Percentiles rank a stretch among this genome's conserved stretches.
These are phyloP conservation scores for Neurospora sp. DNA, from an alignment of 495 filamentous ascomycete genomes.

Conservation along the genomic window DNA sequence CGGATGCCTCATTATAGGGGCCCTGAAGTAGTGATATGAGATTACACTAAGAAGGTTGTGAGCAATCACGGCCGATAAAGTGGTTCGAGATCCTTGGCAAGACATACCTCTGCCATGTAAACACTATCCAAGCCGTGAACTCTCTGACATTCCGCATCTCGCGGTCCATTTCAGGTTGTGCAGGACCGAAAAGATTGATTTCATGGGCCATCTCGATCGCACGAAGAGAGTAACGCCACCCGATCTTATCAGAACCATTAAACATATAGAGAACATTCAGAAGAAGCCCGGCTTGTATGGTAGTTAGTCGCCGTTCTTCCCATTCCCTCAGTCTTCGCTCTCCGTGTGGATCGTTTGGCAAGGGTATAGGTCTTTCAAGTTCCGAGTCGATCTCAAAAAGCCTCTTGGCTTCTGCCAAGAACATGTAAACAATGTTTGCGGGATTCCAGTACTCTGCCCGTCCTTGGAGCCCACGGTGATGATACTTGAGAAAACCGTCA, in stretches of 20 bases:
- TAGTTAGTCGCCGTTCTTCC: conserved; percentile 18
- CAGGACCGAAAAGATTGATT: conserved; percentile 16
- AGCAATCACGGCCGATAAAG: conserved; percentile 3
- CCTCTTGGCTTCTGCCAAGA: conserved; percentile 29
- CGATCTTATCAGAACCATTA: conserved; percentile 27
- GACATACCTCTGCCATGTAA: conserved; percentile 27
- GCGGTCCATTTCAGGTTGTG: neutral
- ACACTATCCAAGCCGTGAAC: conserved; percentile 29
- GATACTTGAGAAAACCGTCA: conserved; percentile 13
- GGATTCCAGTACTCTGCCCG: conserved; percentile 30
- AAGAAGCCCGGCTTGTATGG: conserved; percentile 25
- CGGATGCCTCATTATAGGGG: conserved; percentile 15
- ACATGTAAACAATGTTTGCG: conserved; percentile 24
- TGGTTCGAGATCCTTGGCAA: neutral
- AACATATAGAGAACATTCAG: conserved; percentile 19
- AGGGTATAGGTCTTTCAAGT: conserved; percentile 2
- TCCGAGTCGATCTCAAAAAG: conserved; percentile 26
- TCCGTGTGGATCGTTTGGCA: conserved; percentile 11
- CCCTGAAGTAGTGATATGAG: conserved; percentile 20
- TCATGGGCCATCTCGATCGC: conserved; percentile 26
- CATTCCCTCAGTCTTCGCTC: conserved; percentile 11
- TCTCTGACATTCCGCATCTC: conserved; percentile 16
- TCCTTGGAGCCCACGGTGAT: conserved; percentile 17
- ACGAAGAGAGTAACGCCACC: conserved; percentile 21
- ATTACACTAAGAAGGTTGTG: conserved; percentile 4